phyloP scores from a whole-genome alignment of 805 yeast genomes.

The Kazachstania africana region DNA sequence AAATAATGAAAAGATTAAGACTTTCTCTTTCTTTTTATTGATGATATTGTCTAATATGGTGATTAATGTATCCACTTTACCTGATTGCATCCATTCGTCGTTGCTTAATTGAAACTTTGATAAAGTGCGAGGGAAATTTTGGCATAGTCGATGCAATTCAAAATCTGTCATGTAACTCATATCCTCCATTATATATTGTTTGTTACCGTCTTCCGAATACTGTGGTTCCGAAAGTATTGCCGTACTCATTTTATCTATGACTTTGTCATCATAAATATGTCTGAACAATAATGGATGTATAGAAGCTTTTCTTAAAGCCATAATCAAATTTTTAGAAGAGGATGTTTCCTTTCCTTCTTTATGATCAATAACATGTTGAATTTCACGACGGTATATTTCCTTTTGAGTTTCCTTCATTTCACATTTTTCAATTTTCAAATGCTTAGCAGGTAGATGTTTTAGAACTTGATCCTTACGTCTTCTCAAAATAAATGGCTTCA shows the following conservation, averaged over 20 bases:
- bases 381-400: constrained; percentile 48
- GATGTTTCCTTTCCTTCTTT: constrained; percentile 21
- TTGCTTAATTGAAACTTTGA: constrained; percentile 40
- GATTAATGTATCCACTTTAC: constrained; percentile 53
- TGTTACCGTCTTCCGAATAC: constrained; percentile 62
- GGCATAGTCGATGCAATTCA: constrained; percentile 69
- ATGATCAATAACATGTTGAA: constrained; percentile 31
- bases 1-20: constrained; percentile 79
- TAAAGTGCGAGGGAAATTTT: constrained; percentile 57
- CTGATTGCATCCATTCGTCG: constrained; percentile 51
- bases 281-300: constrained; percentile 86
- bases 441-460: constrained; percentile 74
- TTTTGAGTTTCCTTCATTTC: constrained; percentile 44
- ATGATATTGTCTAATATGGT: constrained; percentile 49
- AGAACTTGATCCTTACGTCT: constrained; percentile 88
- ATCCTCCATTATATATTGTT: constrained; percentile 73
- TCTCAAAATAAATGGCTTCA: constrained; percentile 93
- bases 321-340: constrained; percentile 51
- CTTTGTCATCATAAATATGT: constrained; percentile 42
- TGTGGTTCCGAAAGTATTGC: constrained; percentile 72
- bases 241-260: constrained; percentile 54
- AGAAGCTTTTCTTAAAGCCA: constrained; percentile 86
- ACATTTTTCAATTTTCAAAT: constrained; percentile 53
- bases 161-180: constrained; percentile 92
- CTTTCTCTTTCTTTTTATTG: constrained; percentile 41